Conservation (phyloP, 192 early-diverging fungal species). For the Gigaspora rosea region DNA sequence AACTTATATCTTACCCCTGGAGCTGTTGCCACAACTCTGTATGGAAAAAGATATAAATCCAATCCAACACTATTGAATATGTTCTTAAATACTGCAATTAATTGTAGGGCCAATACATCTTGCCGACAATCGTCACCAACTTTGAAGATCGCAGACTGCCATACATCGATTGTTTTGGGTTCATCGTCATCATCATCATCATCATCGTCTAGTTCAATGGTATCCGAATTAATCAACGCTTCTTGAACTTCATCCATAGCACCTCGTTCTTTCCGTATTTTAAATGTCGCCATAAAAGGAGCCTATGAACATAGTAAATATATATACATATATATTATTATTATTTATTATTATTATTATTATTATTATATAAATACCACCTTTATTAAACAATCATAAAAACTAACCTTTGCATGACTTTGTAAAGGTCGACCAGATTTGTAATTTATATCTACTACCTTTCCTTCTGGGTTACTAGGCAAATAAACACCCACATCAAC, state of each 20-base stretch:
- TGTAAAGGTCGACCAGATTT: conserved; percentile 93
- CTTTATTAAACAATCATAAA: too few relatives aligned
- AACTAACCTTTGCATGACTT: conserved; percentile 86
- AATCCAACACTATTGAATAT: conserved; percentile 89
- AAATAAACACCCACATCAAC: conserved; percentile 97
- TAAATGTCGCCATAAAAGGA: conserved; percentile 98
- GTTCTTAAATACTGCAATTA: conserved; percentile 97
- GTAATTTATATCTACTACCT: conserved; percentile 93
- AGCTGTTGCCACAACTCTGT: conserved; percentile 95
- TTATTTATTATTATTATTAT: too few relatives aligned
- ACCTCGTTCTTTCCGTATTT: conserved; percentile 66
- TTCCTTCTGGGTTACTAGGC: conserved; percentile 95
- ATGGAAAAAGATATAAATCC: conserved; percentile 96
- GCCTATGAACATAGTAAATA: conserved; percentile 50
- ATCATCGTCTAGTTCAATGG: conserved; percentile 39
- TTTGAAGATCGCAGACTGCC: conserved; percentile 97
- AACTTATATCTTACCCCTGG: conserved; percentile 67
- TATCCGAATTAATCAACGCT: conserved; percentile 35
- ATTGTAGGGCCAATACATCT: conserved; percentile 95
- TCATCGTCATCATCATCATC: conserved; percentile 38
- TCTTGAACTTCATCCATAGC: conserved; percentile 59
- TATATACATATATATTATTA: background rate
- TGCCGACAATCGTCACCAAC: conserved; percentile 99
- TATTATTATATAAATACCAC: too few relatives aligned
- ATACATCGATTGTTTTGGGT: conserved; percentile 54